Conservation (phyloP, 2,329 filamentous ascomycete genomes). For the Macrophomina tecta region DNA sequence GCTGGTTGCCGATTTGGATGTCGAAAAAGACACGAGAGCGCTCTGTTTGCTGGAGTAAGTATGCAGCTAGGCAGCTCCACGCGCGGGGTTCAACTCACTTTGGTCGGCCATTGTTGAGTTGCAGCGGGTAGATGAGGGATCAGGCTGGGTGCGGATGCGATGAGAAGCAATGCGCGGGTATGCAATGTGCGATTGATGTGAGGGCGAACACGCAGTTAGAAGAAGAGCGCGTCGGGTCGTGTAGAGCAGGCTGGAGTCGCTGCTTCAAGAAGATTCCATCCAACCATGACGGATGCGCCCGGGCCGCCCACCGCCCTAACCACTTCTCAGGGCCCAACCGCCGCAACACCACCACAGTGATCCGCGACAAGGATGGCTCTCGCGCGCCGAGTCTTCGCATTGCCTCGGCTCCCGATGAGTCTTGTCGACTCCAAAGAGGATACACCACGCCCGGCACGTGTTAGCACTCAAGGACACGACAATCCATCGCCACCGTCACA, state of each 20-base stretch:
- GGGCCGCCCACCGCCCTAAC: slow-evolving; percentile 2
- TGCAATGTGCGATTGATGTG: too few relatives aligned
- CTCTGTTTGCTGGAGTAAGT: slow-evolving; percentile 44
- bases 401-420: neutral
- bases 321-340: slow-evolving; percentile 5
- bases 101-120: slow-evolving; percentile 22
- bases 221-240: slow-evolving; percentile 19
- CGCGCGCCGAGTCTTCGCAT: slow-evolving; percentile 1
- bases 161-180: neutral
- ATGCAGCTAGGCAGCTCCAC: neutral
- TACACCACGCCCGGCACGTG: too few relatives aligned
- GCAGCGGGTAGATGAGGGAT: neutral
- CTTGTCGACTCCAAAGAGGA: neutral
- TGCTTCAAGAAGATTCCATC: slow-evolving; percentile 28
- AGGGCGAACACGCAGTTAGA: neutral
- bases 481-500: too few relatives aligned
- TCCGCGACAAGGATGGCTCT: neutral
- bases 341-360: slow-evolving; percentile 17
- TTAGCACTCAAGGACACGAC: too few relatives aligned
- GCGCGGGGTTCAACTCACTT: slow-evolving; percentile 16
- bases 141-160: neutral
- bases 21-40: slow-evolving; percentile 92
- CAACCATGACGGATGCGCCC: slow-evolving; percentile 13
- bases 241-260: slow-evolving; percentile 24
- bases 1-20: slow-evolving; percentile 77